These are phyloP conservation scores for Pseudogymnoascus sp. DNA, from an alignment of 2,329 filamentous ascomycete species.

Conservation along the genomic window DNA sequence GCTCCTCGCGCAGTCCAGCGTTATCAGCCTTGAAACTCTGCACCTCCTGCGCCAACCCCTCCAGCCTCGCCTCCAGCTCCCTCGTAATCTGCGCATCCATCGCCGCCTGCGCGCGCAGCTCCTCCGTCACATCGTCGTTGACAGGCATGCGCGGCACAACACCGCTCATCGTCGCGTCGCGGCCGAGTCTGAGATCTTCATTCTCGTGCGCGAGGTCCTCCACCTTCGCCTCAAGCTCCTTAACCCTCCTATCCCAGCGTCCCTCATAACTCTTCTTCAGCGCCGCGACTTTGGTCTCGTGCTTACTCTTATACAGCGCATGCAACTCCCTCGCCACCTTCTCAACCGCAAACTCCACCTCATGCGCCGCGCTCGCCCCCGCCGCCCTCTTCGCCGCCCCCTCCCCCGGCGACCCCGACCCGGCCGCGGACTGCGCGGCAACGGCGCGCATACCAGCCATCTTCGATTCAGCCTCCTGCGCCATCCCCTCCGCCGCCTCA, in stretches of 20 bases:
- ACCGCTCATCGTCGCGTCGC: conserved; percentile 42
- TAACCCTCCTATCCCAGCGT: conserved; percentile 81
- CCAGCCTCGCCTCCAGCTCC: conserved; percentile 63
- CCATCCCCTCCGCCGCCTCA: conserved; percentile 66
- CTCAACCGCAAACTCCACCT: conserved; percentile 79
- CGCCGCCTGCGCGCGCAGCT: conserved; percentile 49
- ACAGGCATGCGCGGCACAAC: conserved; percentile 7
- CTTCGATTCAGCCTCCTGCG: conserved; percentile 66
- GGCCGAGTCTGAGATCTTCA: conserved; percentile 56
- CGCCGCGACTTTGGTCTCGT: conserved; percentile 89
- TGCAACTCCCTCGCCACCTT: conserved; percentile 92
- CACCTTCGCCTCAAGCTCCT: conserved; percentile 65
- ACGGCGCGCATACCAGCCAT: conserved; percentile 63
- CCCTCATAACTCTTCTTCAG: conserved; percentile 78
- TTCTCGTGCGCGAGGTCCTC: conserved; percentile 65
- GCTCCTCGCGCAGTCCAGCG: conserved; percentile 50
- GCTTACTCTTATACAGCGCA: conserved; percentile 89
- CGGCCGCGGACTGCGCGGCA: conserved; percentile 9
- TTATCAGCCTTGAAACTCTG: conserved; percentile 62
- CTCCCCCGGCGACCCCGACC: not conserved
- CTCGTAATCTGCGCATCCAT: conserved; percentile 58
- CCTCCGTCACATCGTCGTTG: conserved; percentile 26
- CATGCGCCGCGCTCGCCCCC: conserved; percentile 31
- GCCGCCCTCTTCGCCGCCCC: conserved; percentile 24
- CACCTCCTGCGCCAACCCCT: conserved; percentile 66